These are phyloP conservation scores for Chlamydomonas eustigma DNA, from an alignment of 139 green algal genomes.

Conservation along the genomic window DNA sequence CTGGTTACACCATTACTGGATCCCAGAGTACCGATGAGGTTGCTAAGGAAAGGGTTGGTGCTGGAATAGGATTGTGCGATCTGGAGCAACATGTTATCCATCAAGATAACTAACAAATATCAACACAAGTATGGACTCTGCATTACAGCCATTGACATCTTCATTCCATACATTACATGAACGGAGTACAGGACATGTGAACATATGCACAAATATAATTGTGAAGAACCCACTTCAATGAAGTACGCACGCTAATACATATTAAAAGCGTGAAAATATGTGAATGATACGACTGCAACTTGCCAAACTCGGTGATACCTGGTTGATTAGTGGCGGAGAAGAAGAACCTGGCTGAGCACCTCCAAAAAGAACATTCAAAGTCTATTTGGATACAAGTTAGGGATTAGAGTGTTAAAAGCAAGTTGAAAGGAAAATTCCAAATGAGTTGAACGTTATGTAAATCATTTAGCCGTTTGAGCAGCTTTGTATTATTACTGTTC, in stretches of 20 bases:
- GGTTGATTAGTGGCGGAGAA: too few relatives aligned
- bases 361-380: too few relatives aligned
- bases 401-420: background rate
- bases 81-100: background rate
- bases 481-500: background rate
- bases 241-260: background rate
- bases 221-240: too few relatives aligned
- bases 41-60: conserved; percentile 2
- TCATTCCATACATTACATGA: too few relatives aligned
- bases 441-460: background rate
- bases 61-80: background rate
- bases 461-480: too few relatives aligned
- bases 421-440: background rate
- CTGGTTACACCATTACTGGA: background rate
- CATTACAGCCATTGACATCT: too few relatives aligned
- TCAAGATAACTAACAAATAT: background rate
- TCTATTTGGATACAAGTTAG: background rate
- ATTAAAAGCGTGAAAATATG: background rate
- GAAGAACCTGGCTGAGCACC: too few relatives aligned
- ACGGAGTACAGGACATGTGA: too few relatives aligned
- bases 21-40: background rate
- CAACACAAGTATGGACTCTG: background rate
- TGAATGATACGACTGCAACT: too few relatives aligned
- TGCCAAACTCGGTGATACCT: too few relatives aligned
- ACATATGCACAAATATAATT: too few relatives aligned